Conservation (phyloP, 768 basidiomycete species). For the Termitomyces sp. region DNA sequence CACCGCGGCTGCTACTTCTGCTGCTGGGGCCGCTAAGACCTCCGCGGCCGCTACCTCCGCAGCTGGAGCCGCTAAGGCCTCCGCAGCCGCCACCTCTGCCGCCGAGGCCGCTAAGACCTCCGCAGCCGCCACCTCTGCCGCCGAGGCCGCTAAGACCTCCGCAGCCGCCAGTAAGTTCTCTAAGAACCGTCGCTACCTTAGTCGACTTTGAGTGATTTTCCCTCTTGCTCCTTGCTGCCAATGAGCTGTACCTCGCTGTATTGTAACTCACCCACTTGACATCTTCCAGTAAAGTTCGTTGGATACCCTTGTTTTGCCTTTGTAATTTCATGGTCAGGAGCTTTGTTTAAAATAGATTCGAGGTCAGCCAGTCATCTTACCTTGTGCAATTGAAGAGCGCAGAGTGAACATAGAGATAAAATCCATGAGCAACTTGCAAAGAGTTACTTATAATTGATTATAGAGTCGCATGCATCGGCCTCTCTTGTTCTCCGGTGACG, state of each 20-base stretch:
- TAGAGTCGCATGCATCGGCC: background rate
- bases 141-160: conserved; percentile 4
- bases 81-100: conserved; percentile 7
- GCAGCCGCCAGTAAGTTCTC: background rate
- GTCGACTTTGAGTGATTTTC: conserved; percentile 4
- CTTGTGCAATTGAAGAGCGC: background rate
- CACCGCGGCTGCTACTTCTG: too few relatives aligned
- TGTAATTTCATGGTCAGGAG: conserved; percentile 17
- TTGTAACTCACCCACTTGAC: background rate
- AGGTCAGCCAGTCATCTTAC: conserved; percentile 9
- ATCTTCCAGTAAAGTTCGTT: too few relatives aligned
- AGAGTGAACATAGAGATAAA: background rate
- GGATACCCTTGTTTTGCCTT: conserved; percentile 10
- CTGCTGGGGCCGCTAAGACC: background rate
- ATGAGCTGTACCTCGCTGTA: conserved; percentile 1
- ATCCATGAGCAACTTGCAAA: background rate
- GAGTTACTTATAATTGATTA: too few relatives aligned
- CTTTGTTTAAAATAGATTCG: conserved; percentile 13
- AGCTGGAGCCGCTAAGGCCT: conserved; percentile 3
- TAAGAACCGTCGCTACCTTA: conserved; percentile 8
- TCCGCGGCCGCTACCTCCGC: background rate
- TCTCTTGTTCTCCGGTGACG: too few relatives aligned
- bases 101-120: conserved; percentile 10
- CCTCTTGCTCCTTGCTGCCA: background rate
- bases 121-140: conserved; percentile 9